A percentile compares a stretch with the other conserved stretches of the same genome.
Conservation (phyloP, 768 basidiomycete species). For the Leccinum pellstonianum region DNA sequence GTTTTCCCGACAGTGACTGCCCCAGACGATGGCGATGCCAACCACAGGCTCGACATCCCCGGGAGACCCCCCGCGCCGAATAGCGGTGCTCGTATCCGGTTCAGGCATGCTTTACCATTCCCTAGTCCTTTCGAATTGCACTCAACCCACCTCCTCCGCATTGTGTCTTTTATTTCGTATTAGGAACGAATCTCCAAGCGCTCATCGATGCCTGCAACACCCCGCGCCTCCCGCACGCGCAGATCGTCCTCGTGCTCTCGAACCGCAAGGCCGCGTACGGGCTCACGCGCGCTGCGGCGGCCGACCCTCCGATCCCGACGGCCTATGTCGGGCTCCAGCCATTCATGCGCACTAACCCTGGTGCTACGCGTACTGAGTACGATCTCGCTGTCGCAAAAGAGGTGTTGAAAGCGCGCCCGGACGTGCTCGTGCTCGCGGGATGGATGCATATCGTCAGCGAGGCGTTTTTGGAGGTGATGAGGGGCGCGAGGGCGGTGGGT, state of each 20-base stretch:
- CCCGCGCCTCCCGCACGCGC: conserved; percentile 63
- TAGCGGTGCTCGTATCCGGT: conserved; percentile 58
- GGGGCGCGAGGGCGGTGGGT: conserved; percentile 36
- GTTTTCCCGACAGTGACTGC: not conserved
- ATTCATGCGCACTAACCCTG: conserved; percentile 71
- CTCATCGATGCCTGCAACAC: conserved; percentile 86
- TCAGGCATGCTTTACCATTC: conserved; percentile 43
- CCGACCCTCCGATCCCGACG: conserved; percentile 73
- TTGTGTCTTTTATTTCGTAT: not conserved
- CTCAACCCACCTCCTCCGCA: not conserved
- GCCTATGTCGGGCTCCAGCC: conserved; percentile 82
- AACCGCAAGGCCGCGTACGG: conserved; percentile 92
- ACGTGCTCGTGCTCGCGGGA: conserved; percentile 91
- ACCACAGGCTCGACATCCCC: not conserved
- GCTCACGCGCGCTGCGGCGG: conserved; percentile 72
- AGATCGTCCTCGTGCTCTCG: conserved; percentile 82
- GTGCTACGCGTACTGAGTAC: conserved; percentile 78
- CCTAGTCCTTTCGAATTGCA: not conserved
- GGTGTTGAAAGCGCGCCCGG: conserved; percentile 63
- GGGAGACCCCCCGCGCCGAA: conserved; percentile 7
- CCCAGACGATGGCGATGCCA: conserved; percentile 1
- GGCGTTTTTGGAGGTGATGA: conserved; percentile 68
- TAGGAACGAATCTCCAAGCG: conserved; percentile 95
- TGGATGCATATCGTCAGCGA: conserved; percentile 98
- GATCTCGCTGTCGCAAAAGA: conserved; percentile 76